These are phyloP conservation scores for Plenodomus biglobosus DNA, from an alignment of 2,329 filamentous ascomycete genomes.

Conservation along the genomic window DNA sequence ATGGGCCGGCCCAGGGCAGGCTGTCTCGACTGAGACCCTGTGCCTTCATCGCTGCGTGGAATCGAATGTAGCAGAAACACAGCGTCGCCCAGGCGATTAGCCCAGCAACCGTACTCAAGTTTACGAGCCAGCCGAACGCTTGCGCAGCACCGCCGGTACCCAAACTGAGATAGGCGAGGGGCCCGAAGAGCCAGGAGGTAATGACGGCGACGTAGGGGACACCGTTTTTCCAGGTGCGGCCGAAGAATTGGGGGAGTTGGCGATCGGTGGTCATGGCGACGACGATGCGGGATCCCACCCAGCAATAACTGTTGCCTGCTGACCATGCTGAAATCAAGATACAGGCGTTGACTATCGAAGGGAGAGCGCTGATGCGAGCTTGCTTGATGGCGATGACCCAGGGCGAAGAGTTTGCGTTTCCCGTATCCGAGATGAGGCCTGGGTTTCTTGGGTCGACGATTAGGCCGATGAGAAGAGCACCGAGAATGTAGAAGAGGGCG, in stretches of 20 bases:
- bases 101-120: conserved; percentile 69
- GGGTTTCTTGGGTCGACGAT: conserved; percentile 55
- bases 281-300: conserved; percentile 26
- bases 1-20: conserved; percentile 66
- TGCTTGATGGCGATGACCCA: conserved; percentile 56
- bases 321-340: conserved; percentile 32
- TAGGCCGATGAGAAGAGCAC: conserved; percentile 58
- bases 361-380: conserved; percentile 47
- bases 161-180: conserved; percentile 72
- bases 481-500: conserved; percentile 48
- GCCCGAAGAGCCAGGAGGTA: conserved; percentile 56
- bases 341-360: conserved; percentile 28
- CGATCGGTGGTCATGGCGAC: conserved; percentile 26
- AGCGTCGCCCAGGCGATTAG: conserved; percentile 47
- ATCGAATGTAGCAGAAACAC: conserved; percentile 68
- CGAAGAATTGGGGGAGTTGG: conserved; percentile 27
- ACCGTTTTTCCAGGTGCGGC: conserved; percentile 55
- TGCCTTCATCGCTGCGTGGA: conserved; percentile 65
- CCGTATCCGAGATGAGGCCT: conserved; percentile 32
- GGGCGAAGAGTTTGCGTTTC: conserved; percentile 49
- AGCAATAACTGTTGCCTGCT: conserved; percentile 31
- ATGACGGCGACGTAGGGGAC: conserved; percentile 70
- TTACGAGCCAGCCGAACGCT: conserved; percentile 72
- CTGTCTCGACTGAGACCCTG: conserved; percentile 60
- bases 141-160: conserved; percentile 60